These are phyloP conservation scores for Petunia hybrid DNA, from an alignment of 305 asterid genomes.

Conservation along the genomic window DNA sequence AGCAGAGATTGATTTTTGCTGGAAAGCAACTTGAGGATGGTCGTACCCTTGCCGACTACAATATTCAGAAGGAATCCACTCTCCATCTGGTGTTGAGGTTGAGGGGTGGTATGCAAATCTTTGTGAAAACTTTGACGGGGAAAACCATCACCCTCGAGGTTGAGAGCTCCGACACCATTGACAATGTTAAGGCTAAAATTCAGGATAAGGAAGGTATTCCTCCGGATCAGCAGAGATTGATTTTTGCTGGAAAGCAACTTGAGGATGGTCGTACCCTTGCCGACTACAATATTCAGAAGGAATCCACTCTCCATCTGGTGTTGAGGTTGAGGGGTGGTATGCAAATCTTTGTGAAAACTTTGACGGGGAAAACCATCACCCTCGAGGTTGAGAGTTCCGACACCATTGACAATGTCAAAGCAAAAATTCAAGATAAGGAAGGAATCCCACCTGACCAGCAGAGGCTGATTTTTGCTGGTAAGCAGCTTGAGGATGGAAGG, in stretches of 20 bases:
- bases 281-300: conserved; percentile 26
- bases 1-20: conserved; percentile 6
- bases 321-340: neutral
- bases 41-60: conserved; percentile 21
- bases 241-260: conserved; percentile 23
- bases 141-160: conserved; percentile 26
- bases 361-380: conserved; percentile 21
- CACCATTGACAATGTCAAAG: conserved; percentile 25
- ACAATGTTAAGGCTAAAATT: conserved; percentile 26
- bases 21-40: conserved; percentile 29
- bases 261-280: conserved; percentile 27
- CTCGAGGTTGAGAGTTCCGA: conserved; percentile 27
- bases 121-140: conserved; percentile 25
- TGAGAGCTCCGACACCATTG: conserved; percentile 25
- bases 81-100: conserved; percentile 26
- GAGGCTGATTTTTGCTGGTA: conserved; percentile 27
- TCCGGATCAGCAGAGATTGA: conserved; percentile 27
- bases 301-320: conserved; percentile 23
- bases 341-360: conserved; percentile 22
- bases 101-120: conserved; percentile 29
- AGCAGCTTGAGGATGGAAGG: conserved; percentile 28
- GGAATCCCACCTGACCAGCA: conserved; percentile 30
- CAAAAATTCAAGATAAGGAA: conserved; percentile 28
- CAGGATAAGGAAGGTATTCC: conserved; percentile 27
- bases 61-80: conserved; percentile 25